Base-by-base conservation (phyloP, 1,139 yeast species). In the Sugiyamaella grinbergsii region DNA sequence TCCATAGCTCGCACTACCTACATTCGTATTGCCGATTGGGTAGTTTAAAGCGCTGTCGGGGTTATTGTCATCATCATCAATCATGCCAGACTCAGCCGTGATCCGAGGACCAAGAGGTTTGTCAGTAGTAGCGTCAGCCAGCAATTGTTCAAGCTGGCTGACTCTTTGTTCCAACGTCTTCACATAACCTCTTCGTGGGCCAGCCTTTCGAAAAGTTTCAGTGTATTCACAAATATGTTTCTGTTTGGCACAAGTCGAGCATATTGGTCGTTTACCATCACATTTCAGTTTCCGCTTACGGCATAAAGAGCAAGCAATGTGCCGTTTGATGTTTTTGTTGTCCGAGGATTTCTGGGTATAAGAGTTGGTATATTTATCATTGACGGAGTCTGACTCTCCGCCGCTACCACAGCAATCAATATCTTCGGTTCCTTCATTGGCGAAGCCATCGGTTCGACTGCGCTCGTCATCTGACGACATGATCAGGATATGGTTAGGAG, bases 131-230 rank as follows among this genome's bases (percentile, higher is more conserved):
- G 50, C 49, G 26, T 48, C 49, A 4, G 54, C 54, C 33, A 42
- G 36, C 32, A 50, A 28, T 24, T 33, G 36, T 49, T 65, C 68
- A 39, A 64, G 54, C 49, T 58, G 59, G 13, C 60, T 59, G 5
- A 67, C 50, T 8, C 68, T 56, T 29, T 55, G 53, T 51, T 67
- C 71, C 41, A 67, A 59, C 23, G 54, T 52, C 42, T 62, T 60
- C 18, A 66, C 62, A 46, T 67, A 64, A n/a, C 71, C 70, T 18
- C 66, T 58, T 38, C 62, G 61, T 4, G 70, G 70, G 1, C 71
- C 70, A 1, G 69, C 59, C 47, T 61, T 64, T 32, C 60, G 59
- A 13, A 62, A 59, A 7, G 55, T 44, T 28, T 59, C 62, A 47
- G 62, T 58, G 51, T 67, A 67, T 34, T 58, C 61, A 53, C 71